Evolutionary conservation across 306 rosid genomes (phyloP).

Genomic region (Cicer bijugum): DNA sequence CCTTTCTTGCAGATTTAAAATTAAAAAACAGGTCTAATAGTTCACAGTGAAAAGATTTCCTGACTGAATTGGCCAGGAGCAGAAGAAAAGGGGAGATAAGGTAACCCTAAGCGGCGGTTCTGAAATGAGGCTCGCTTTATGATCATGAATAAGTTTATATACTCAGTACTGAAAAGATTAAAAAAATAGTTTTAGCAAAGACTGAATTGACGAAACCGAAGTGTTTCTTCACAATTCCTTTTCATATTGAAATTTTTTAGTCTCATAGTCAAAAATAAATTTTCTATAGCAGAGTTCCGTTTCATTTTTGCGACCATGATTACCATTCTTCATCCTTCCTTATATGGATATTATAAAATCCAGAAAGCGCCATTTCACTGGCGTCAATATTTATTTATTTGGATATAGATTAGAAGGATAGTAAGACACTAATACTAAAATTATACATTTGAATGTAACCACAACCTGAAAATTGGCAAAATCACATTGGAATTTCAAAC

Average conservation of each 20-base stretch:
- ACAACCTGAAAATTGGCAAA: conserved; percentile 9
- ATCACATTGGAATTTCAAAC: conserved; percentile 12
- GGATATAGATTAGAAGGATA: conserved; percentile 13
- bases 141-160: conserved; percentile 18
- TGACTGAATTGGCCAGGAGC: not conserved
- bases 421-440: not conserved
- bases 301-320: conserved; percentile 31
- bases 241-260: not conserved
- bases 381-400: conserved; percentile 31
- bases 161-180: not conserved
- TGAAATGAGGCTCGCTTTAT: conserved; percentile 18
- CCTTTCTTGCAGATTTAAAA: conserved; percentile 33
- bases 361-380: not conserved
- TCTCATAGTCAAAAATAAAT: conserved; percentile 16
- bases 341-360: conserved; percentile 26
- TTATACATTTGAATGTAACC: conserved; percentile 12
- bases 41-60: conserved; percentile 11
- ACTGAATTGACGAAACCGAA: conserved; percentile 19
- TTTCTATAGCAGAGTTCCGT: conserved; percentile 35
- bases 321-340: conserved; percentile 35
- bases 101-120: conserved; percentile 5
- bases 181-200: not conserved
- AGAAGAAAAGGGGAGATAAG: conserved; percentile 14
- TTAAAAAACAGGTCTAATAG: not conserved
- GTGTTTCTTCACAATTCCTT: not conserved